phyloP scores from a whole-genome alignment of 148 eudicot genomes.

The Spergularia marina region DNA sequence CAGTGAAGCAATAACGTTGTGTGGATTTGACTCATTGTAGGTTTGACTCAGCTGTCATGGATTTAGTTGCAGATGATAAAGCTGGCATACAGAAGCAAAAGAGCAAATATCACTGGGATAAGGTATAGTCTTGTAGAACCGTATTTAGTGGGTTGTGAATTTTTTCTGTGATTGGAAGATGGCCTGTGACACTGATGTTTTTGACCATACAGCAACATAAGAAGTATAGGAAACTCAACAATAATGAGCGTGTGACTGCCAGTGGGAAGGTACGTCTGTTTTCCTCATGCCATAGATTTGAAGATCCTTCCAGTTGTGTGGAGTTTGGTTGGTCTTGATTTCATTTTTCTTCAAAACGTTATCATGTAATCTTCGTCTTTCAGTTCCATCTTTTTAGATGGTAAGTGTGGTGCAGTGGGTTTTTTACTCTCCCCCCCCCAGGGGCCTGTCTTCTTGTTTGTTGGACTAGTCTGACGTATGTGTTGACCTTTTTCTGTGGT shows the following conservation, averaged over 20 bases:
- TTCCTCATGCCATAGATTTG: conserved; percentile 8
- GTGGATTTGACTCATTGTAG: conserved; percentile 32
- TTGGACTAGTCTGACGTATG: no score
- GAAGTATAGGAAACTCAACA: conserved; percentile 85
- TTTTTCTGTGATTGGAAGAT: conserved; percentile 11
- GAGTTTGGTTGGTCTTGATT: background rate
- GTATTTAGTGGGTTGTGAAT: conserved; percentile 2
- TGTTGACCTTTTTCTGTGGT: no score
- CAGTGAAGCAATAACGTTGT: background rate
- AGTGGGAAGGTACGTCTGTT: conserved; percentile 76
- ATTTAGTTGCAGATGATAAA: conserved; percentile 73
- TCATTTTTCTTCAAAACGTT: no score
- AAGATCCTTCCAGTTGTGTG: background rate
- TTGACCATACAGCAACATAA: conserved; percentile 64
- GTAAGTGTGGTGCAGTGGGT: background rate
- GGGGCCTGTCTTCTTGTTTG: no score
- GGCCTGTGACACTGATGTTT: background rate
- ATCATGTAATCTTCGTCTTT: no score
- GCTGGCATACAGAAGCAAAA: conserved; percentile 71
- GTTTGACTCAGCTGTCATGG: conserved; percentile 86
- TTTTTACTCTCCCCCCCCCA: background rate
- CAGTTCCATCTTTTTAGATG: background rate
- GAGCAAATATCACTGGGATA: conserved; percentile 79
- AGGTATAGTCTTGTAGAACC: conserved; percentile 35
- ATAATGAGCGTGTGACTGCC: conserved; percentile 82